Conservation (phyloP, 2,329 filamentous ascomycete species). For the Trichophyton rubrum region DNA sequence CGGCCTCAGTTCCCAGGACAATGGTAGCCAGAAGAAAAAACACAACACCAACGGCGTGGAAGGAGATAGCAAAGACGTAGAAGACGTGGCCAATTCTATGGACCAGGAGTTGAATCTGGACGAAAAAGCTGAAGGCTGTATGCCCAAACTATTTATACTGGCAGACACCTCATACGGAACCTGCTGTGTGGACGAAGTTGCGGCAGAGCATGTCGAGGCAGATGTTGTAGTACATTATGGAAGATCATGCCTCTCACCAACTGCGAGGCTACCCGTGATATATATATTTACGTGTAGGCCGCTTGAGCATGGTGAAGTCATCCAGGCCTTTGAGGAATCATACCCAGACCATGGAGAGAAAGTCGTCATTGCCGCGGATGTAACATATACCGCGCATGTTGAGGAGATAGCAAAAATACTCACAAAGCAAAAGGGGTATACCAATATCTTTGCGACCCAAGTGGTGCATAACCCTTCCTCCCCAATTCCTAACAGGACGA, state of each 20-base stretch:
- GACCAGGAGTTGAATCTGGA: constrained; percentile 13
- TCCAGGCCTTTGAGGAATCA: constrained; percentile 51
- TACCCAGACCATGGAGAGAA: constrained; percentile 54
- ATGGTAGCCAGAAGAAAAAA: constrained; percentile 4
- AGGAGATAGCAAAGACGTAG: constrained; percentile 16
- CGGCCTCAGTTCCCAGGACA: constrained; percentile 30
- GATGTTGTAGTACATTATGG: constrained; percentile 93
- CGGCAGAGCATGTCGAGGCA: constrained; percentile 82
- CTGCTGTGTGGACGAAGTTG: constrained; percentile 94
- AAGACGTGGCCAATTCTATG: constrained; percentile 7
- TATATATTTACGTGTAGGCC: constrained; percentile 73
- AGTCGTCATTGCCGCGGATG: constrained; percentile 74
- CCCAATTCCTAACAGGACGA: constrained; percentile 68
- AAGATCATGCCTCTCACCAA: constrained; percentile 80
- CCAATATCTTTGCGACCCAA: constrained; percentile 52
- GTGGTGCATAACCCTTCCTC: constrained; percentile 69
- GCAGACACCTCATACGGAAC: constrained; percentile 94
- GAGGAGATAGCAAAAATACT: constrained; percentile 45
- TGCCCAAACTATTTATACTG: constrained; percentile 59
- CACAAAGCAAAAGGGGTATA: constrained; percentile 51
- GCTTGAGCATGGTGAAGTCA: constrained; percentile 49
- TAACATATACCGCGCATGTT: constrained; percentile 72
- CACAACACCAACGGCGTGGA: constrained; percentile 8
- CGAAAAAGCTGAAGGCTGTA: constrained; percentile 9
- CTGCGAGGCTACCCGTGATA: constrained; percentile 71